Evolutionary conservation across 108 stramenopile genomes (phyloP).

Genomic region (Pseudonitzschia multistriata): DNA sequence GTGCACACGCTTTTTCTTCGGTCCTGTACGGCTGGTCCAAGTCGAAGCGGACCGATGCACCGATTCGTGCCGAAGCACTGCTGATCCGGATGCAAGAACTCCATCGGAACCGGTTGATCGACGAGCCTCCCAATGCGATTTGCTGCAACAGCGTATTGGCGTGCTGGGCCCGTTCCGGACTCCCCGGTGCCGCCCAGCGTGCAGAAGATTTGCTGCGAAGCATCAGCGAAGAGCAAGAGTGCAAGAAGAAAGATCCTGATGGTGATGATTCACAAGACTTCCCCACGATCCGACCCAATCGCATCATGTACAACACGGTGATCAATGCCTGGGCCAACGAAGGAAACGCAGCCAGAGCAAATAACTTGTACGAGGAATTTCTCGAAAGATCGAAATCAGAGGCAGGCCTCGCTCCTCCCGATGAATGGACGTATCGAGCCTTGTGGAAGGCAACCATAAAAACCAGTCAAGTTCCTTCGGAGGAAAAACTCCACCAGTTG

Average conservation of each 20-base stretch:
- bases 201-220: conserved; percentile 34
- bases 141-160: conserved; percentile 69
- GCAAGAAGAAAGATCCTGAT: neutral
- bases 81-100: conserved; percentile 30
- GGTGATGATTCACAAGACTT: conserved; percentile 6
- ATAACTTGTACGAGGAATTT: conserved; percentile 3
- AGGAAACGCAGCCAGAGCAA: conserved; percentile 11
- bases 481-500: neutral
- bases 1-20: conserved; percentile 62
- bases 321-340: conserved; percentile 69
- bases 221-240: conserved; percentile 36
- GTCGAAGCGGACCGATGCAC: conserved; percentile 31
- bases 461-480: neutral
- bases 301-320: conserved; percentile 60
- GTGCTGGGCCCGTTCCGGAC: conserved; percentile 36
- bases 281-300: conserved; percentile 24
- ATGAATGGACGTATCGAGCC: conserved; percentile 26
- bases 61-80: conserved; percentile 33
- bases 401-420: conserved; percentile 11
- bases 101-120: neutral
- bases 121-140: conserved; percentile 52
- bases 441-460: conserved; percentile 30
- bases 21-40: conserved; percentile 59
- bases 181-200: conserved; percentile 19
- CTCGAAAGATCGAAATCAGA: neutral